Conservation (phyloP, 169 alveolate genomes). For the Amoebophrya sp. region DNA sequence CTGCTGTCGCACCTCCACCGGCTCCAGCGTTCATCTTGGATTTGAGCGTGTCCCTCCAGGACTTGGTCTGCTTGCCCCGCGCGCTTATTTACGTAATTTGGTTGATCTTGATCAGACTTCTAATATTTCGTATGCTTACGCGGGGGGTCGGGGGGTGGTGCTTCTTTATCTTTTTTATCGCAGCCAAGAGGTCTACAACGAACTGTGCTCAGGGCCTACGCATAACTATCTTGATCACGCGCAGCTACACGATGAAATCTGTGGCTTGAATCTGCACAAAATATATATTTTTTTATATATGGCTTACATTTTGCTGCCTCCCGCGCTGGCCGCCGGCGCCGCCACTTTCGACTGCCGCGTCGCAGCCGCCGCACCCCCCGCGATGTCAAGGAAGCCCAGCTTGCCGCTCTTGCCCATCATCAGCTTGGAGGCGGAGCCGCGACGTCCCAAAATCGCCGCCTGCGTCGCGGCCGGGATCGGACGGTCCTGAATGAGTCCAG, state of each 20-base stretch:
- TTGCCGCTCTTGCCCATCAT: background rate
- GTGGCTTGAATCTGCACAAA: no score
- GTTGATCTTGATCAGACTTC: no score
- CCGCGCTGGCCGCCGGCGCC: background rate
- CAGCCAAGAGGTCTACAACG: no score
- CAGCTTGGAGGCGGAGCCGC: background rate
- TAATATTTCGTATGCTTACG: no score
- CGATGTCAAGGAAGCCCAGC: background rate
- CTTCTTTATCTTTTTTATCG: no score
- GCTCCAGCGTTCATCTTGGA: background rate
- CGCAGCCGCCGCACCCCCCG: background rate
- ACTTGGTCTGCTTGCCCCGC: no score
- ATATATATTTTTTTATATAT: no score
- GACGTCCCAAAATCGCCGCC: background rate
- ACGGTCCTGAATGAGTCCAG: conserved; percentile 28
- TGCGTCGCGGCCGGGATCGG: background rate
- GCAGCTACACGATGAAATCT: no score
- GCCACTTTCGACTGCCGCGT: background rate
- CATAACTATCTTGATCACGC: no score
- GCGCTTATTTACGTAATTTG: no score
- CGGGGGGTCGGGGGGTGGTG: no score
- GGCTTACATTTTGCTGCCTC: background rate
- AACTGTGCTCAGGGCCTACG: no score
- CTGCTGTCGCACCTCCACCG: background rate
- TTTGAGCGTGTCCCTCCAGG: background rate